A percentile compares a stretch with the other conserved stretches of the same genome.
Evolutionary conservation across 176 grass and related monocot species (phyloP).

Genomic region (Calamus simplicifolius): DNA sequence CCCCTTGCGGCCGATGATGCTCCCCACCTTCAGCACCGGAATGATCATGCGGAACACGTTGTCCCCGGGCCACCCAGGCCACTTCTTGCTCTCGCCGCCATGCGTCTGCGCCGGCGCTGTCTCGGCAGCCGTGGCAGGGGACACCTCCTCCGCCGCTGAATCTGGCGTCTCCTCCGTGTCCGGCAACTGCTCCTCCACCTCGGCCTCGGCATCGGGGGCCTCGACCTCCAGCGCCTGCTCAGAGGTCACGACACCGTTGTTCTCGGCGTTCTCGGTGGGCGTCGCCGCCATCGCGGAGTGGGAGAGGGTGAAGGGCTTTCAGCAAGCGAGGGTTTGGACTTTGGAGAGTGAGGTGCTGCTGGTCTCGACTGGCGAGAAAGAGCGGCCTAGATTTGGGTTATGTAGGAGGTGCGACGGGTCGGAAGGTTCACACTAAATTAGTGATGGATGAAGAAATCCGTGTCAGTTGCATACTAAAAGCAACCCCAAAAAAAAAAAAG

Average conservation of each 20-base stretch:
- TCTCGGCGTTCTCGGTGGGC: not conserved
- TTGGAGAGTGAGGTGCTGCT: no score
- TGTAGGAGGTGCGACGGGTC: no score
- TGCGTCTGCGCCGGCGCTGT: slow-evolving; percentile 8
- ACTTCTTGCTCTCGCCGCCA: slow-evolving; percentile 40
- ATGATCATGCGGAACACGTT: slow-evolving; percentile 80
- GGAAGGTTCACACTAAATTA: no score
- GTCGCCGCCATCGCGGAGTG: not conserved
- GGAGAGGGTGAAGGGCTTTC: not conserved
- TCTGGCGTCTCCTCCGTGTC: not conserved
- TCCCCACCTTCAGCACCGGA: slow-evolving; percentile 73
- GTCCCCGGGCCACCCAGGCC: slow-evolving; percentile 92
- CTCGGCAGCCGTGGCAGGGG: not conserved
- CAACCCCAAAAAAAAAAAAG: no score
- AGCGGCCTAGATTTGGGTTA: no score
- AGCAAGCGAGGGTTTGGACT: no score
- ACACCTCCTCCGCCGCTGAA: no score
- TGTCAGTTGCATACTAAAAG: no score
- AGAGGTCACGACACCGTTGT: not conserved
- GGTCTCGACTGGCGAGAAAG: no score
- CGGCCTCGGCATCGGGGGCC: slow-evolving; percentile 15
- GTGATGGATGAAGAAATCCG: no score
- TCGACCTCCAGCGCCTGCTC: slow-evolving; percentile 25
- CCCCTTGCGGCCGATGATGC: slow-evolving; percentile 93
- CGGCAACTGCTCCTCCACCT: not conserved